These are phyloP conservation scores for Mucuna pruriens DNA, from an alignment of 306 rosid genomes.

Conservation along the genomic window DNA sequence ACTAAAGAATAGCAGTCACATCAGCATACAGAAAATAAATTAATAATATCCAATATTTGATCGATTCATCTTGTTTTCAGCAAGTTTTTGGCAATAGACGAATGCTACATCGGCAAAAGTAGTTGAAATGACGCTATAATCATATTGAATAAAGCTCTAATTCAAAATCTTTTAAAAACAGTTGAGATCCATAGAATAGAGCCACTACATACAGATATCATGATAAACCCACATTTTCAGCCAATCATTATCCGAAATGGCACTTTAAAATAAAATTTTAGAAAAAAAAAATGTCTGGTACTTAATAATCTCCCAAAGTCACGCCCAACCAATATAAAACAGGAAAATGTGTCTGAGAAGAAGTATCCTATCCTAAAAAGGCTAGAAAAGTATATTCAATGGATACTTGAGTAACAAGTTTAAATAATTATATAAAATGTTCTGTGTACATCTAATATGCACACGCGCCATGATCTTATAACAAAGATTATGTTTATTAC, in stretches of 20 bases:
- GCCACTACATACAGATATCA: not conserved
- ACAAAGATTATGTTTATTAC: conserved; percentile 31
- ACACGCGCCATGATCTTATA: not conserved
- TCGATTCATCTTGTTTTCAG: not conserved
- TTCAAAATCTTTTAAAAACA: conserved; percentile 1
- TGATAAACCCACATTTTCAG: conserved; percentile 8
- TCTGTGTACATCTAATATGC: not conserved
- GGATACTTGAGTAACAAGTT: conserved; percentile 33
- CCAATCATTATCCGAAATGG: conserved; percentile 12
- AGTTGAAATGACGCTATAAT: not conserved
- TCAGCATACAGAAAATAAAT: not conserved
- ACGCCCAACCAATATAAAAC: conserved; percentile 30
- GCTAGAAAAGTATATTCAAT: conserved; percentile 27
- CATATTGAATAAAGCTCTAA: conserved; percentile 14
- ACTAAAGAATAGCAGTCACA: not conserved
- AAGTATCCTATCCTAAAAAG: conserved; percentile 12
- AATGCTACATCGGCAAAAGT: not conserved
- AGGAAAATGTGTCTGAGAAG: not conserved
- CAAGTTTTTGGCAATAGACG: not conserved
- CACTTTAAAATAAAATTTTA: not conserved
- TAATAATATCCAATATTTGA: not conserved
- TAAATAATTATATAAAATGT: conserved; percentile 17
- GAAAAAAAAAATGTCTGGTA: not conserved
- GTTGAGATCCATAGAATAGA: conserved; percentile 11
- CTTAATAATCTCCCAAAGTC: not conserved